phyloP scores from a whole-genome alignment of 2,329 filamentous ascomycete genomes.

The Penicillium expansum region DNA sequence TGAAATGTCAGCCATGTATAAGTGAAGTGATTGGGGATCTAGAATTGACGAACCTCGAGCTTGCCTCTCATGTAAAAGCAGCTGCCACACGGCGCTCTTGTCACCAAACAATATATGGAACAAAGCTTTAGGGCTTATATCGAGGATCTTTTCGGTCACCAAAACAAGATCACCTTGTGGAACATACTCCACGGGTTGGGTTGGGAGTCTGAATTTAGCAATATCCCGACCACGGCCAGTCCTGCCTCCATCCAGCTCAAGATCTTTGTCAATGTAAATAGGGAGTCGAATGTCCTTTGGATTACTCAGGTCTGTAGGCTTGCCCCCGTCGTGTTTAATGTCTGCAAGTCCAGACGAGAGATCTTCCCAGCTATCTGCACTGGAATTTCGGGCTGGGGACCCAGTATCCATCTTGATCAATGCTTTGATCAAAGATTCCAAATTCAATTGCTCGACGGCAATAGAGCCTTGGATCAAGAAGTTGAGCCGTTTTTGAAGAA shows the following conservation, averaged over 20 bases:
- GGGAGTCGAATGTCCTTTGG: conserved; percentile 55
- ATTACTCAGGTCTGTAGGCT: conserved; percentile 36
- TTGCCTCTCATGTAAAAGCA: conserved; percentile 79
- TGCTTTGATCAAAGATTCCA: conserved; percentile 68
- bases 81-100: conserved; percentile 89
- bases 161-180: conserved; percentile 76
- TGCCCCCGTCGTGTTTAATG: conserved; percentile 49
- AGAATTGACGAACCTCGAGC: conserved; percentile 54
- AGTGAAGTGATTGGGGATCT: background rate
- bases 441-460: conserved; percentile 64
- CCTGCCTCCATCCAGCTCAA: conserved; percentile 49
- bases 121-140: conserved; percentile 87
- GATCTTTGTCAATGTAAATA: conserved; percentile 61
- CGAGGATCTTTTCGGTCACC: conserved; percentile 76
- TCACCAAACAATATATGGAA: conserved; percentile 97
- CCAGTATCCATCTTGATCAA: conserved; percentile 72
- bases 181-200: conserved; percentile 76
- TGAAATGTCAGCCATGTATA: conserved; percentile 15
- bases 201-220: conserved; percentile 77
- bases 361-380: conserved; percentile 89
- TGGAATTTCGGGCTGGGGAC: conserved; percentile 62
- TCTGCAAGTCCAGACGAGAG: conserved; percentile 58
- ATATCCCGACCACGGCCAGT: conserved; percentile 44
- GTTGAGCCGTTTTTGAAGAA: conserved; percentile 81
- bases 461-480: conserved; percentile 78